These are phyloP conservation scores for Rhododendron henanense DNA, from an alignment of 148 eudicot species.

Conservation along the genomic window DNA sequence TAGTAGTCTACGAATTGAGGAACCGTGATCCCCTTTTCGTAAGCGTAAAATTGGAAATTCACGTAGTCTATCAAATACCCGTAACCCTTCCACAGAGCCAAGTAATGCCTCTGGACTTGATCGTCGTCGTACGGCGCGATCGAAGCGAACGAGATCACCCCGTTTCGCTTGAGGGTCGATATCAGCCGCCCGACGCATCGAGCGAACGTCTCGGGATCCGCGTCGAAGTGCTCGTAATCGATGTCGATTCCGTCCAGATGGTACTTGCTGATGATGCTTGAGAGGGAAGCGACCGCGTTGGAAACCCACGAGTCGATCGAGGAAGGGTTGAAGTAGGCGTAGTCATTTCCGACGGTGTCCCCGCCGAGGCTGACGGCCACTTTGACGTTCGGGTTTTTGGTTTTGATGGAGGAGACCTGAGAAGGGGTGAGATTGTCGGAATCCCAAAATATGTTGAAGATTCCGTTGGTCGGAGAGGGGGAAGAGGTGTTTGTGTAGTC, in stretches of 20 bases:
- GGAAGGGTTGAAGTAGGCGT: conserved; percentile 13
- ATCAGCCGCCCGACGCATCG: conserved; percentile 29
- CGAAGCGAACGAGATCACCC: conserved; percentile 25
- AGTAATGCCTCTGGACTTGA: conserved; percentile 25
- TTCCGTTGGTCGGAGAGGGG: conserved; percentile 27
- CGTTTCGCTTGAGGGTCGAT: conserved; percentile 11
- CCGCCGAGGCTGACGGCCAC: conserved; percentile 32
- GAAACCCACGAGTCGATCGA: conserved; percentile 24
- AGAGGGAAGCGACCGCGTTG: conserved; percentile 29
- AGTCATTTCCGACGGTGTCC: conserved; percentile 14
- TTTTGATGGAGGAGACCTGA: conserved; percentile 19
- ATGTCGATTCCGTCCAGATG: conserved; percentile 34
- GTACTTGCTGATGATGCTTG: conserved; percentile 20
- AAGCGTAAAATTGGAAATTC: conserved; percentile 34
- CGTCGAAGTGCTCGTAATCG: conserved; percentile 25
- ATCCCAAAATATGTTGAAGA: conserved; percentile 27
- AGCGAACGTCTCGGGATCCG: conserved; percentile 19
- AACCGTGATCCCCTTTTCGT: conserved; percentile 11
- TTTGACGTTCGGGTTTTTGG: conserved; percentile 20
- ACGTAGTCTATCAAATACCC: conserved; percentile 32
- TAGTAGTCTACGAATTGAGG: conserved; percentile 18
- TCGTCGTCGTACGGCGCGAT: conserved; percentile 30
- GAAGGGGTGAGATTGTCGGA: conserved; percentile 16
- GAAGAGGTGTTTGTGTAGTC: conserved; percentile 13
- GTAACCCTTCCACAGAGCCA: conserved; percentile 30